phyloP scores from a whole-genome alignment of 257 asterid species.

The Forsythia suspensa region DNA sequence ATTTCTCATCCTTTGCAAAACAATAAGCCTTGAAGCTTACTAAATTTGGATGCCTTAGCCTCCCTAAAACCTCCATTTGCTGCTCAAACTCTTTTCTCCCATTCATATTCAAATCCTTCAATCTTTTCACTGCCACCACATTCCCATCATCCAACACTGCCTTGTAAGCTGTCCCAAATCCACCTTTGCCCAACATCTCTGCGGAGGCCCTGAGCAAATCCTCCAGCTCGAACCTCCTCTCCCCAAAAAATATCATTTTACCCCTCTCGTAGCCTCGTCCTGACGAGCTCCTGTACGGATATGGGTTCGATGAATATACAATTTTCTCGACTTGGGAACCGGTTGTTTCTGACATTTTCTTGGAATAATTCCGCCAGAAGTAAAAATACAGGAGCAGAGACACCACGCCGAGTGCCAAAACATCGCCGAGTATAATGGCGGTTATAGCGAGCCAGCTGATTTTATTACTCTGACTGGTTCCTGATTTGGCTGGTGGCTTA shows the following conservation, averaged over 20 bases:
- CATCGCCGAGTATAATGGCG: slow-evolving; percentile 71
- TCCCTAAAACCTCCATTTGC: slow-evolving; percentile 85
- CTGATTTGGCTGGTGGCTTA: slow-evolving; percentile 29
- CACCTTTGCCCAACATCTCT: slow-evolving; percentile 92
- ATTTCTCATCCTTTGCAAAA: slow-evolving; percentile 80
- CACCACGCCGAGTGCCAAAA: slow-evolving; percentile 47
- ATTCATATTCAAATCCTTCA: slow-evolving; percentile 63
- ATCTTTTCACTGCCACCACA: slow-evolving; percentile 81
- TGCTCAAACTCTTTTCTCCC: slow-evolving; percentile 81
- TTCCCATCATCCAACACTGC: slow-evolving; percentile 82
- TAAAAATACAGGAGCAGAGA: slow-evolving; percentile 63
- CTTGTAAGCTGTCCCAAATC: slow-evolving; percentile 84
- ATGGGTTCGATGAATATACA: slow-evolving; percentile 76
- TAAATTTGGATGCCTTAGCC: slow-evolving; percentile 70
- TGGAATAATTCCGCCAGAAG: slow-evolving; percentile 49
- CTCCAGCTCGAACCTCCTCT: slow-evolving; percentile 81
- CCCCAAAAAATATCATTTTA: slow-evolving; percentile 70
- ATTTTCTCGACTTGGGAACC: slow-evolving; percentile 47
- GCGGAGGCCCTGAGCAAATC: slow-evolving; percentile 89
- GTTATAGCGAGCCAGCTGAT: slow-evolving; percentile 55
- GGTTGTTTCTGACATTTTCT: slow-evolving; percentile 25
- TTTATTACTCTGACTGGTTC: slow-evolving; percentile 32
- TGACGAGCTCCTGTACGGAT: slow-evolving; percentile 42
- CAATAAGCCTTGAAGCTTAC: slow-evolving; percentile 79
- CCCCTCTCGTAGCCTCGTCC: slow-evolving; percentile 57